Percentiles rank a stretch among this genome's conserved stretches.
phyloP scores from a whole-genome alignment of 441 rosid genomes.

The Croton setiger region DNA sequence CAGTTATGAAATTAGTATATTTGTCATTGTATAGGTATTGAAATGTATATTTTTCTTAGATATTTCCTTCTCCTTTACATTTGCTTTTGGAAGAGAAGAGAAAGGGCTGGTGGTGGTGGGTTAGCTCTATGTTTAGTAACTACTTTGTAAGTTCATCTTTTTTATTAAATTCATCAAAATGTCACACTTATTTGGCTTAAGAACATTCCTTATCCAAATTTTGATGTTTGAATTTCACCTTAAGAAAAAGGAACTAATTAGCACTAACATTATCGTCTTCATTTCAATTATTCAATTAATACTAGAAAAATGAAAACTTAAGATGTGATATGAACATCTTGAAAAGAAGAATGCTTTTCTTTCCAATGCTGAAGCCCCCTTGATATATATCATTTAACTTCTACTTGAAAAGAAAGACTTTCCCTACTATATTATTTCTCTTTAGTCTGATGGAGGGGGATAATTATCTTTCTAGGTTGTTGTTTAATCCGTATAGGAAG shows the following conservation, averaged over 20 bases:
- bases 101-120: too few relatives aligned
- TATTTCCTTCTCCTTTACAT: background rate
- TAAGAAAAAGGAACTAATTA: background rate
- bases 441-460: constrained; percentile 6
- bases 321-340: background rate
- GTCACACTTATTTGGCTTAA: background rate
- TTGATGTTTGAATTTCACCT: too few relatives aligned
- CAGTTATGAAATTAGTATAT: background rate
- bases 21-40: background rate
- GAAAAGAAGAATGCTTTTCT: background rate
- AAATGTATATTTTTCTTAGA: background rate
- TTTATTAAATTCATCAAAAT: background rate
- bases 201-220: background rate
- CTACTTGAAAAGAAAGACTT: background rate
- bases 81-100: background rate
- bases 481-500: constrained; percentile 23
- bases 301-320: background rate
- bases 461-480: constrained; percentile 16
- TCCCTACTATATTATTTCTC: background rate
- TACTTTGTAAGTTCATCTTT: background rate
- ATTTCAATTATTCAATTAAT: background rate
- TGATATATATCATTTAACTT: background rate
- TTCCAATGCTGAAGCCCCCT: background rate
- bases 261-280: background rate
- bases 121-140: background rate